Evolutionary conservation across 2,329 filamentous ascomycete genomes (phyloP).

Genomic region (Monascus ruber): DNA sequence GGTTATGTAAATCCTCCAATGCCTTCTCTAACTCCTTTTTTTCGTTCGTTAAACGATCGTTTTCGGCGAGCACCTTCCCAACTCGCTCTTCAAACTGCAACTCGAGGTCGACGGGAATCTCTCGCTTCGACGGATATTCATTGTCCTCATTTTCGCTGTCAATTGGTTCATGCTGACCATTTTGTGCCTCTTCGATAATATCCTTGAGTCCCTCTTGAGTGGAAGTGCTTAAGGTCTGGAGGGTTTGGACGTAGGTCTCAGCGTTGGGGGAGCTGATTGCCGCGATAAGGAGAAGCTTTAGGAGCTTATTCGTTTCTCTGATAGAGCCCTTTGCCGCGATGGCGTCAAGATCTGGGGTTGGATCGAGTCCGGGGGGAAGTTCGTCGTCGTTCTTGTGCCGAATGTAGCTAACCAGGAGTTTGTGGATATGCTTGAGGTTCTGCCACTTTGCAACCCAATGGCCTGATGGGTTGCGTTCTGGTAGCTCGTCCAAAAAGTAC

Average conservation of each 20-base stretch:
- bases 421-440: slow-evolving; percentile 39
- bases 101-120: slow-evolving; percentile 31
- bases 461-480: slow-evolving; percentile 32
- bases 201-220: slow-evolving; percentile 36
- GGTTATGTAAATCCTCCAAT: slow-evolving; percentile 44
- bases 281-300: slow-evolving; percentile 53
- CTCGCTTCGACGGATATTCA: slow-evolving; percentile 22
- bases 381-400: slow-evolving; percentile 33
- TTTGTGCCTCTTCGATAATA: slow-evolving; percentile 37
- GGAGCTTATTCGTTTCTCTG: slow-evolving; percentile 41
- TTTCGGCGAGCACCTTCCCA: slow-evolving; percentile 38
- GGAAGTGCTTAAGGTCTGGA: slow-evolving; percentile 31
- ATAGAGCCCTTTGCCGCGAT: slow-evolving; percentile 34
- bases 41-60: slow-evolving; percentile 48
- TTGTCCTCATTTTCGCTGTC: slow-evolving; percentile 27
- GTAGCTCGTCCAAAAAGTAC: slow-evolving; percentile 37
- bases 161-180: slow-evolving; percentile 26
- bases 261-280: slow-evolving; percentile 49
- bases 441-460: slow-evolving; percentile 39
- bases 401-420: slow-evolving; percentile 35
- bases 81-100: slow-evolving; percentile 38
- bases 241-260: slow-evolving; percentile 42
- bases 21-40: slow-evolving; percentile 39
- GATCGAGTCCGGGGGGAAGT: slow-evolving; percentile 30
- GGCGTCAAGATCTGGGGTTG: slow-evolving; percentile 35